Conservation (phyloP, 2,329 filamentous ascomycete species). For the Pezicula rhizophila region DNA sequence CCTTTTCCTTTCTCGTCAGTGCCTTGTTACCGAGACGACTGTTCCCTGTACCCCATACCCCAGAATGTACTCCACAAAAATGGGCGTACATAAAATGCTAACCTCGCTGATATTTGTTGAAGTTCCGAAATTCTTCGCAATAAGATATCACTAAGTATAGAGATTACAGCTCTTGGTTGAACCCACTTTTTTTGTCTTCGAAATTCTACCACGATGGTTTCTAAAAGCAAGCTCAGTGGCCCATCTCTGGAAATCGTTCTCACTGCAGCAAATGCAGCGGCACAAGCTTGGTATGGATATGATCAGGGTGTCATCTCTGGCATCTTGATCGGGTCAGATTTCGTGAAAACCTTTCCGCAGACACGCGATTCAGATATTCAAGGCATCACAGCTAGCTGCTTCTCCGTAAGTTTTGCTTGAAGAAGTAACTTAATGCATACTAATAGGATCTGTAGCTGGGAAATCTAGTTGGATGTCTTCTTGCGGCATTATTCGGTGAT, state of each 20-base stretch:
- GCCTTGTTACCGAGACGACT: not conserved
- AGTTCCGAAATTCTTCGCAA: too few relatives aligned
- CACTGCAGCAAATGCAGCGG: constrained; percentile 10
- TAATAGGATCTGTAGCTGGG: constrained; percentile 6
- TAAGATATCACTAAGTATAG: too few relatives aligned
- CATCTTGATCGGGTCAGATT: constrained; percentile 60
- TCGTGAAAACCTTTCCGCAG: constrained; percentile 44
- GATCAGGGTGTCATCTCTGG: constrained; percentile 70
- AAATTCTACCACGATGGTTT: not conserved
- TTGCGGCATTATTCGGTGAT: constrained; percentile 15
- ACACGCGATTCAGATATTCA: constrained; percentile 32
- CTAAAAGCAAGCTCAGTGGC: not conserved
- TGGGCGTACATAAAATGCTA: not conserved
- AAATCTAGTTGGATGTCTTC: constrained; percentile 13
- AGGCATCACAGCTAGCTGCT: constrained; percentile 38
- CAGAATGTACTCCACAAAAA: not conserved
- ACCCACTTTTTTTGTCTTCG: not conserved
- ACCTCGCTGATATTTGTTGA: not conserved
- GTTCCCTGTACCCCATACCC: constrained; percentile 4
- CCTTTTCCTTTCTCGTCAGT: not conserved
- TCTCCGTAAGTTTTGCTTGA: constrained; percentile 29
- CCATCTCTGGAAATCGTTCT: constrained; percentile 7
- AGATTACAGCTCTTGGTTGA: not conserved
- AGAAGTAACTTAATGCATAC: not conserved
- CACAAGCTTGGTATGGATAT: constrained; percentile 29